These are phyloP conservation scores for Auricularia cornea DNA, from an alignment of 768 basidiomycete genomes.

Conservation along the genomic window DNA sequence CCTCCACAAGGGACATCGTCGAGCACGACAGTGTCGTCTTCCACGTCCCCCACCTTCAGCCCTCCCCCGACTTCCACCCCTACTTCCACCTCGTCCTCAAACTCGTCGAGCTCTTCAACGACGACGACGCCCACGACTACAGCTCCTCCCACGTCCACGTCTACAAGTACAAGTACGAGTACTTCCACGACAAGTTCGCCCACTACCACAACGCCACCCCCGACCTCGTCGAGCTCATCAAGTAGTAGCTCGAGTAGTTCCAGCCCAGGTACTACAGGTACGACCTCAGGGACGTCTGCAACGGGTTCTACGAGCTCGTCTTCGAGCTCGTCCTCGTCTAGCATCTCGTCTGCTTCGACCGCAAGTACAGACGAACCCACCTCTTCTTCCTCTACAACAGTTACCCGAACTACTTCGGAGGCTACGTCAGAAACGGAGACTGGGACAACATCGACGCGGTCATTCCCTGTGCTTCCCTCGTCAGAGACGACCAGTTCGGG, in stretches of 20 bases:
- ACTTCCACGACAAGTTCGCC: slow-evolving; percentile 6
- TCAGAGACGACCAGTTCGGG: background rate
- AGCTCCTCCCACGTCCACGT: background rate
- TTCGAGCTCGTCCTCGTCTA: background rate
- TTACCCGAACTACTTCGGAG: background rate
- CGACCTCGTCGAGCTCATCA: background rate
- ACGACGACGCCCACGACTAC: background rate
- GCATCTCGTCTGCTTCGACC: background rate
- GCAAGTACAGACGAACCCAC: background rate
- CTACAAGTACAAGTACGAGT: background rate
- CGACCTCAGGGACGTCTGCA: no score
- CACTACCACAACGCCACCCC: background rate
- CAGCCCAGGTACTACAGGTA: background rate
- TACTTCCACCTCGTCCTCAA: no score
- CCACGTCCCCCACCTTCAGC: background rate
- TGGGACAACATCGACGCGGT: background rate
- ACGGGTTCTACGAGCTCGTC: background rate
- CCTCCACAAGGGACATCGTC: no score
- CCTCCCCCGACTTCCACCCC: slow-evolving; percentile 1
- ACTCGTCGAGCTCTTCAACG: background rate
- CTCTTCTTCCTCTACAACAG: background rate
- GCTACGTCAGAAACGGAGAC: background rate
- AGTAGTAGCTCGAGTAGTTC: background rate
- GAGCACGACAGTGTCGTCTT: no score
- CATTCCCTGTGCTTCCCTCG: no score